phyloP scores from a whole-genome alignment of 2,329 filamentous ascomycete species.

The Stagonosporopsis chrysanthemi region DNA sequence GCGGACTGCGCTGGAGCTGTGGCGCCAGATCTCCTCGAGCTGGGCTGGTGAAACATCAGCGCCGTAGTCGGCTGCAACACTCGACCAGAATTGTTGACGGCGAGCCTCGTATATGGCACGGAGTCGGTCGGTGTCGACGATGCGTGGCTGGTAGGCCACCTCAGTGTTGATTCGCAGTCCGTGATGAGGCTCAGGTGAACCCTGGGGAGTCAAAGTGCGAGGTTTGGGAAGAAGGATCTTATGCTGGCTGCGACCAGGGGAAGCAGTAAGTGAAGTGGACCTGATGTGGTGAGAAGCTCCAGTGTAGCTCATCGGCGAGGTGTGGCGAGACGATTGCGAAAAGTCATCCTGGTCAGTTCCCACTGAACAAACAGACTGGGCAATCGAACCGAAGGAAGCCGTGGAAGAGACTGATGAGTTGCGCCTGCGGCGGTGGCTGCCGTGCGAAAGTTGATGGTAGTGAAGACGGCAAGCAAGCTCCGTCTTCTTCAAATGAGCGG shows the following conservation, averaged over 20 bases:
- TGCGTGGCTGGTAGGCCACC: constrained; percentile 53
- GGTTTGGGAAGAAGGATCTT: constrained; percentile 70
- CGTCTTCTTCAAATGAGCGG: constrained; percentile 83
- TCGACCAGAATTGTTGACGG: constrained; percentile 75
- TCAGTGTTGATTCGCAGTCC: constrained; percentile 57
- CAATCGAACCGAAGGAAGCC: constrained; percentile 51
- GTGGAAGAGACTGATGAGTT: constrained; percentile 72
- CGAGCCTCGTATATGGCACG: constrained; percentile 74
- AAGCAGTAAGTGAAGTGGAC: constrained; percentile 52
- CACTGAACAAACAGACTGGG: constrained; percentile 50
- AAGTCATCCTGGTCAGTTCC: constrained; percentile 47
- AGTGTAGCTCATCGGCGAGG: constrained; percentile 54
- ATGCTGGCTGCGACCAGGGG: constrained; percentile 62
- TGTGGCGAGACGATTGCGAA: constrained; percentile 48
- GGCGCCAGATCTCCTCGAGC: constrained; percentile 73
- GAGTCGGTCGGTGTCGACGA: constrained; percentile 72
- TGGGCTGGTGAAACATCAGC: constrained; percentile 66
- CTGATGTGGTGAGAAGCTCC: constrained; percentile 49
- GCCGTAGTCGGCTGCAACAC: constrained; percentile 76
- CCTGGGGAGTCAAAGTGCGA: constrained; percentile 51
- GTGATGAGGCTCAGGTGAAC: constrained; percentile 48
- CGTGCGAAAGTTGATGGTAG: constrained; percentile 85
- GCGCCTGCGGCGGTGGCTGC: constrained; percentile 80
- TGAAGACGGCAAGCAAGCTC: constrained; percentile 87
- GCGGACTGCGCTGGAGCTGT: constrained; percentile 40